Conservation (phyloP, 768 basidiomycete genomes). For the Hysterangium stoloniferum region DNA sequence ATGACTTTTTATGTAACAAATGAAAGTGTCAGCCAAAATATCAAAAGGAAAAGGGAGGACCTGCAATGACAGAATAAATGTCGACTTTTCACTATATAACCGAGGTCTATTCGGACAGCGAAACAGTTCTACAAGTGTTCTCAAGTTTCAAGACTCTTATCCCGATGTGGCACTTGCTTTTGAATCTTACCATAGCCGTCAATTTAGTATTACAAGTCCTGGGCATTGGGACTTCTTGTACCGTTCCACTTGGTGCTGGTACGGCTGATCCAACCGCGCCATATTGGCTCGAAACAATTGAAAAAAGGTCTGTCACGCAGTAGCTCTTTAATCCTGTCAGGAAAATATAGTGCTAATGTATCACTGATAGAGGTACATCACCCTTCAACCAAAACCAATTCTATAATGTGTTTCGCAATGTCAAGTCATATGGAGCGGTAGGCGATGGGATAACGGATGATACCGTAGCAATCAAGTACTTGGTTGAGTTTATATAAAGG, state of each 20-base stretch:
- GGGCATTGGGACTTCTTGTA: constrained; percentile 8
- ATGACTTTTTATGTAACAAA: too few relatives aligned
- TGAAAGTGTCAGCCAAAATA: too few relatives aligned
- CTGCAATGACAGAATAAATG: too few relatives aligned
- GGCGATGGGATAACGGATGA: constrained; percentile 21
- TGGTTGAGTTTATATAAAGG: not conserved
- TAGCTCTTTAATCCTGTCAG: constrained; percentile 7
- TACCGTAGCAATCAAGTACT: constrained; percentile 20
- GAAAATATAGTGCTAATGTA: not conserved
- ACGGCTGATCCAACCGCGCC: constrained; percentile 11
- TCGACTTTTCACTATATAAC: too few relatives aligned
- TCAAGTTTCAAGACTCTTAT: too few relatives aligned
- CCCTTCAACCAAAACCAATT: constrained; percentile 14
- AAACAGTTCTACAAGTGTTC: too few relatives aligned
- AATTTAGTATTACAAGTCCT: not conserved
- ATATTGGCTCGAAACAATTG: constrained; percentile 17
- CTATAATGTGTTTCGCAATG: constrained; percentile 20
- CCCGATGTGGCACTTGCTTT: too few relatives aligned
- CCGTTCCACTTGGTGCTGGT: constrained; percentile 8
- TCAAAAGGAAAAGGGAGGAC: too few relatives aligned
- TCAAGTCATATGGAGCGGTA: constrained; percentile 19
- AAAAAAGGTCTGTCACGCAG: constrained; percentile 10
- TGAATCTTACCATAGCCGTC: too few relatives aligned
- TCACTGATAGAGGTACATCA: constrained; percentile 15
- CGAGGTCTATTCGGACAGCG: too few relatives aligned